Base-by-base conservation (phyloP, 2,329 filamentous ascomycete genomes). In the Aspergillus sp. region DNA sequence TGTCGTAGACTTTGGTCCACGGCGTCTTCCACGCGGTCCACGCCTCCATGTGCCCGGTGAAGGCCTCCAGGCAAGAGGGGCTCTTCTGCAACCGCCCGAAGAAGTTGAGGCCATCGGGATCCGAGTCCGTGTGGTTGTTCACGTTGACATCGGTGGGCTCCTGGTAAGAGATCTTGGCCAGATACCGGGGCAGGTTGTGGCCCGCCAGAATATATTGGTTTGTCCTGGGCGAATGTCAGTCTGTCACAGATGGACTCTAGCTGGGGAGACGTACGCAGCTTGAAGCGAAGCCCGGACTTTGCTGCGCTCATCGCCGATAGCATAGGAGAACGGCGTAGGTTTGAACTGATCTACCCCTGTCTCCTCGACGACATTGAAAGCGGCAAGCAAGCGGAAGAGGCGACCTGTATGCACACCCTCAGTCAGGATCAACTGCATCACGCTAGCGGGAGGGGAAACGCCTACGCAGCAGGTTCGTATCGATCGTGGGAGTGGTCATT, bases 1-100 rank as follows among this genome's bases (percentile, higher is more conserved):
- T 64, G 20, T 64, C 58, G 49, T 68, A 64, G 17, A 73, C 55
- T 52, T 67, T 55, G 45, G 64, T 70, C 71, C 73, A 67, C 5
- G 69, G 56, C n/a, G 67, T 59, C 62, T 69, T 63, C 60, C 67
- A 66, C 31, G 58, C 50, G 4, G 67, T 68, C 44, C 67, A 65
- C 0, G 68, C 68, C 13, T 65, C 62, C 71, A 75, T 74, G 50
- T 69, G 67, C 2, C 64, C 66, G 6, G 63, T 68, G 48, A 74
- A 74, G 14, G 63, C 63, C 32, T 62, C 64, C 7, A 66, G 64
- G 11, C 60, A 64, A 0, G 58, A 54, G 1, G 66, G 58, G n/a
- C 63, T 68, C 16, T 62, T 59, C 41, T 65, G 62, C 10, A 70
- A 55, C 3, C 69, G 65, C 2, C 55, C 67, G 31, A 74, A 73